Evolutionary conservation across 2,329 filamentous ascomycete species (phyloP), one percentile per base, ranked within the genome.

Genomic region (Achaetomium macrosporum): DNA sequence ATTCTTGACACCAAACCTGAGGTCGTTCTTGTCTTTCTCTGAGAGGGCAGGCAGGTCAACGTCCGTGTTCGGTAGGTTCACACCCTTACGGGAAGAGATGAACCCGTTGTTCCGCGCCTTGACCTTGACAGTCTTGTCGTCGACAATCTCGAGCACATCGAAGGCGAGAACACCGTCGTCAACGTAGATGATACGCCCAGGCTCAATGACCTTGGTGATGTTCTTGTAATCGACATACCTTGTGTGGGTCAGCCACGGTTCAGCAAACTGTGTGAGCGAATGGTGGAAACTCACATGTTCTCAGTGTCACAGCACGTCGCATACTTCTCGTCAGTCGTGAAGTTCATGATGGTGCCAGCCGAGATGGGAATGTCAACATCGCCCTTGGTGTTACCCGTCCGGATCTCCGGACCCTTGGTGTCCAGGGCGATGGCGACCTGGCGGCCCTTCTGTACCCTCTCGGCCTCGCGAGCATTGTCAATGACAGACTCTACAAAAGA

Each of bases 171-270:
- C 92, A 73, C 93, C 93, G 68, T 99, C 93, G 68, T 99, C 93
- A 65, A 99, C 93, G 75, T 95, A 99, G 79, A 99, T 95, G 73
- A 87, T 85, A 66, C 93, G 91, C 68, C 92, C 93, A 55, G 82
- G 78, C 70, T 88, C 74, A 68, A 99, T 97, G 65, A 99, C 93
- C 78, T 95, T 96, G 75, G 92, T 96, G 75, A 99, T 97, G 81
- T 99, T 99, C 85, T 95, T 95, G 82, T 99, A 97, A 78, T 97
- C 92, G 68, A 97, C 87, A 68, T 90, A 96, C 85, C 88, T 92
- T 59, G 33, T 16, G 31, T 7, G 33, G 10, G 53, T 63, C 43
- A 64, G 57, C 43, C 13, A 2, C 5, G 36, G 17, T 2, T 16
- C 19, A 4, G n/a, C 15, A 2, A 37, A 10, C 5, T 11, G 33